Evolutionary conservation across 352 stramenopile species (phyloP).

Genomic region (Aphanomyces cochlioides): DNA sequence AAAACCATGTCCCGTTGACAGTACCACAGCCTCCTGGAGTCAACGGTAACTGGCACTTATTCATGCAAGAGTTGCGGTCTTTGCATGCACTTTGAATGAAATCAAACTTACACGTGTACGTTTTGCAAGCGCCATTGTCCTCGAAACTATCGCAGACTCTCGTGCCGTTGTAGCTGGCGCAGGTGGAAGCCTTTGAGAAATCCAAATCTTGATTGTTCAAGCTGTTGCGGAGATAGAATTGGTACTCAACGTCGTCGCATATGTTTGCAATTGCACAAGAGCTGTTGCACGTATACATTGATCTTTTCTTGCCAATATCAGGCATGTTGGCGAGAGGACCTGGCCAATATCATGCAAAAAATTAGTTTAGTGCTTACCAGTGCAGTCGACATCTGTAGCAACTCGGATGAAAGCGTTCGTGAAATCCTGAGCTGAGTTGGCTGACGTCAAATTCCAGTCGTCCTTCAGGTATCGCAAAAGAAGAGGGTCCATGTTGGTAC

Average conservation of each 20-base stretch:
- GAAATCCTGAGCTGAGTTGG: background rate
- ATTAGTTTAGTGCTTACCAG: background rate
- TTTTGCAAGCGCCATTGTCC: constrained; percentile 9
- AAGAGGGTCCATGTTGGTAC: constrained; percentile 1
- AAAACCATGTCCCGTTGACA: background rate
- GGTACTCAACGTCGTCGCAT: constrained; percentile 20
- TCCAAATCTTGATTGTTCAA: background rate
- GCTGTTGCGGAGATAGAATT: background rate
- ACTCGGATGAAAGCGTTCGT: background rate
- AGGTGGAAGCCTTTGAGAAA: constrained; percentile 9
- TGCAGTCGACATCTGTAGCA: background rate
- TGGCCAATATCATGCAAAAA: background rate
- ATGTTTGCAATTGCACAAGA: constrained; percentile 6
- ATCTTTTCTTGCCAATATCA: background rate
- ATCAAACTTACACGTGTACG: constrained; percentile 17
- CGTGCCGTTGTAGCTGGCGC: background rate
- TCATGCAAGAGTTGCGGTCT: background rate
- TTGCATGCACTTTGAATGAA: background rate
- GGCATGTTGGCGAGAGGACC: background rate
- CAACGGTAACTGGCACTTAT: constrained; percentile 4
- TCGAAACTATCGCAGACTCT: background rate
- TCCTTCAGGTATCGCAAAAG: background rate
- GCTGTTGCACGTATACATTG: constrained; percentile 4
- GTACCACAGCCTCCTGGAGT: background rate
- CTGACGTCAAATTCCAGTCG: constrained; percentile 2